Evolutionary conservation across 73 alveolate genomes (phyloP), one percentile per base, ranked within the genome.

Genomic region (Stentor coeruleus): DNA sequence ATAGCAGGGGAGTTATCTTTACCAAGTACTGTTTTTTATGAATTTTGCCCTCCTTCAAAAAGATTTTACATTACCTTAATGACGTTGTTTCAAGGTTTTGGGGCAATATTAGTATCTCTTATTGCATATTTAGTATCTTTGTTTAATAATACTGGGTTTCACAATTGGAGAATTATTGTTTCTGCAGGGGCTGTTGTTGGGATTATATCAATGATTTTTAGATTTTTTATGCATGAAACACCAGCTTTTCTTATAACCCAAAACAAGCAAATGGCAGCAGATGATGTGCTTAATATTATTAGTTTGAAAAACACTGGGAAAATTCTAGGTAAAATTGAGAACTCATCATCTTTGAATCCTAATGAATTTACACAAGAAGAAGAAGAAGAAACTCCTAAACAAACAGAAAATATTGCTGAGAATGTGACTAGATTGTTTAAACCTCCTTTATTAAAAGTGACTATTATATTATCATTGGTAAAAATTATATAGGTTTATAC

Each of bases 41-140:
- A 66, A 33, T 66, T 66, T 31, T 66, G 79, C 79, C 79, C 79
- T 20, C 79, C 79, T 0, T 20, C n/a, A 26, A 20, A 33, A 20
- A 14, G 40, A 26, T 26, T 20, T 20, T 33, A 28, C 15, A 26
- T 66, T 1, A 33, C 79, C 11, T 26, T 31, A 28, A 14, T 66
- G 14, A 28, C 36, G 1, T 66, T 31, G 15, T 26, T 26, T 33
- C 14, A 28, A 1, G 39, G 79, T 20, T 14, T 66, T 26, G 79
- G 79, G 33, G 79, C 40, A 40, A 31, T 31, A 26, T 66, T 66
- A 11, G 37, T 66, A 20, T 20, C 79, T 1, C 42, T 66, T 20
- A 66, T 66, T 40, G n/a, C 79, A 0, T 20, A 28, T 26, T 20
- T 20, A 14, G 79, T 66, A 33, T 37, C 11, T 1, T 2, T 66